Base-by-base conservation (phyloP, 73 alveolate species). In the Uronychia setigera region DNA sequence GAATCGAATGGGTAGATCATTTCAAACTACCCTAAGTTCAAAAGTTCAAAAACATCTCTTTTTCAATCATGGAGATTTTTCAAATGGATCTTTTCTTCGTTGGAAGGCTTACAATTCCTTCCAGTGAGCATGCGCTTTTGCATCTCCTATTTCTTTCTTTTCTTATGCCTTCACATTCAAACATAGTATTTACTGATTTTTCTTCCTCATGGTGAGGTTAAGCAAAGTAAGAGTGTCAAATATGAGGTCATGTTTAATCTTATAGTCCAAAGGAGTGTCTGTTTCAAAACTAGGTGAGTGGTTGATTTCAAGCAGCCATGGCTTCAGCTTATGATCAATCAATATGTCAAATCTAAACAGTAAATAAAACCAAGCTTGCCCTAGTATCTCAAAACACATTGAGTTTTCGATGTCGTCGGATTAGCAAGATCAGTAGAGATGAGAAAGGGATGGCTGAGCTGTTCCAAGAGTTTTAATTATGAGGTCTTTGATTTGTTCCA, bases 231-330 rank as follows among this genome's bases (percentile, higher is more conserved):
- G 19, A 19, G 67, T 46, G 67, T 46, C 67, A 5, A 46, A 46
- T 31, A 93, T 57, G 11, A 93, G 79, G 13, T 80, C 79, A 31
- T 88, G 32, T 59, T 93, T 93, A 0, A 93, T 77, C 26, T 35
- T 32, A 32, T 82, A 92, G 87, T 95, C 98, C 27, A 92, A 77
- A 1, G 91, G 91, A 14, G 95, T 87, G 35, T 93, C 97, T 0
- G 97, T 96, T 31, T 94, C 88, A 81, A 96, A 96, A 33, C 96
- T 83, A n/a, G 99, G 99, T 32, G 98, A 91, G 76, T 94, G 98
- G 85, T 96, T 96, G 0, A 94, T 96, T 87, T 96, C 99, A 31
- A 96, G 74, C 9, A 96, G 86, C 84, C 88, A 86, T 1, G 99
- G 98, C 59, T 78, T 87, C 32, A 58, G 77, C 78, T 92, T 58